Evolutionary conservation across 352 stramenopile genomes (phyloP).

Genomic region (Pythium pectinolyticum): DNA sequence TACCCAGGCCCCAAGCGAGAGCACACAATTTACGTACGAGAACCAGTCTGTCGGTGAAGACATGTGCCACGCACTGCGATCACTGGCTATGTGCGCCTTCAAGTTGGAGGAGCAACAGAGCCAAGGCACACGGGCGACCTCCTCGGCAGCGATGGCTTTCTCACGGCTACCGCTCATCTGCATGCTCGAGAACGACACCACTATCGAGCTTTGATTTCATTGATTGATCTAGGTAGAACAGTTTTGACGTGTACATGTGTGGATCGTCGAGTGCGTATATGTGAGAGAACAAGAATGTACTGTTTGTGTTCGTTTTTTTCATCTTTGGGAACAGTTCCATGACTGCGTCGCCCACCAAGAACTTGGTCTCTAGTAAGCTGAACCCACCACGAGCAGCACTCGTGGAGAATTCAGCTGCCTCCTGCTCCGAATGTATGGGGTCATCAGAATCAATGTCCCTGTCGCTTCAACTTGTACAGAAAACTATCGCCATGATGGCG

Average conservation of each 20-base stretch:
- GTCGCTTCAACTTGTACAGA: not conserved
- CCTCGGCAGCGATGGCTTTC: constrained; percentile 22
- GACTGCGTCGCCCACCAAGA: not conserved
- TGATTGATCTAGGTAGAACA: not conserved
- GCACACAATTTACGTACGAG: constrained; percentile 3
- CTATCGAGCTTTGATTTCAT: constrained; percentile 15
- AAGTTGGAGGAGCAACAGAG: constrained; percentile 24
- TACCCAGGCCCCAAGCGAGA: not conserved
- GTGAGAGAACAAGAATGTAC: constrained; percentile 1
- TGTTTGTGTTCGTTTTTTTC: not conserved
- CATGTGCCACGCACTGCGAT: constrained; percentile 19
- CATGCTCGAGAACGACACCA: constrained; percentile 28
- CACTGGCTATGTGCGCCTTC: constrained; percentile 27
- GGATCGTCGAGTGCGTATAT: not conserved
- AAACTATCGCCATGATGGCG: no score
- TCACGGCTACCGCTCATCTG: constrained; percentile 26
- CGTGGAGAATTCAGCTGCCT: not conserved
- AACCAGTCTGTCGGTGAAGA: not conserved
- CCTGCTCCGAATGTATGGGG: not conserved
- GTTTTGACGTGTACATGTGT: not conserved
- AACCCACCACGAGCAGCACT: not conserved
- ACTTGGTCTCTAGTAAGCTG: not conserved
- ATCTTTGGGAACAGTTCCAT: not conserved
- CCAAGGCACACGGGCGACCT: constrained; percentile 1
- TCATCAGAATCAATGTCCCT: not conserved